phyloP scores from a whole-genome alignment of 768 basidiomycete genomes.

The Hydnomerulius pinastri region DNA sequence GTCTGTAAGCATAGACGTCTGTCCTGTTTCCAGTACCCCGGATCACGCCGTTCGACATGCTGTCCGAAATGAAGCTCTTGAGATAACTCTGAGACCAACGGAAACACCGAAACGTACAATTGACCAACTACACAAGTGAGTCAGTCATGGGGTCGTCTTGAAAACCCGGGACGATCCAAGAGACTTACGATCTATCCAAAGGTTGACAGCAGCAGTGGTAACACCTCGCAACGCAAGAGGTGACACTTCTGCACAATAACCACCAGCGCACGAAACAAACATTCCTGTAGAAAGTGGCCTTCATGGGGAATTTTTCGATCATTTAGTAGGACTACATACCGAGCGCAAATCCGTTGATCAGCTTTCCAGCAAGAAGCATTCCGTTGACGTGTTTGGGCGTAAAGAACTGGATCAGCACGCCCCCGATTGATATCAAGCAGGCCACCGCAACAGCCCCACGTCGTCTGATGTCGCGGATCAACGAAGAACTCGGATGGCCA shows the following conservation, averaged over 20 bases:
- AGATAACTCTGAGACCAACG: neutral
- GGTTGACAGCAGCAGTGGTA: constrained; percentile 25
- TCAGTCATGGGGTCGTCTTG: neutral
- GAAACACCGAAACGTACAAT: constrained; percentile 14
- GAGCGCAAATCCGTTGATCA: constrained; percentile 28
- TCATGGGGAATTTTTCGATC: neutral
- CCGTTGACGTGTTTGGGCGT: constrained; percentile 23
- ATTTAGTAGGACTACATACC: constrained; percentile 7
- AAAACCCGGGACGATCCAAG: neutral
- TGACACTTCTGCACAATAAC: constrained; percentile 31
- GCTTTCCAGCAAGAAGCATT: constrained; percentile 26
- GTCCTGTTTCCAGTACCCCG: constrained; percentile 23
- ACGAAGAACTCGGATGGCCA: neutral
- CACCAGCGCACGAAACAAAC: constrained; percentile 25
- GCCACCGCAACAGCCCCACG: constrained; percentile 25
- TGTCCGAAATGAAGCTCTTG: neutral
- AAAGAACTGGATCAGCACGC: constrained; percentile 26
- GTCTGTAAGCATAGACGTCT: constrained; percentile 24
- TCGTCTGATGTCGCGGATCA: constrained; percentile 12
- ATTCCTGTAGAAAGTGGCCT: constrained; percentile 11
- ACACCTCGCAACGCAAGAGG: constrained; percentile 28
- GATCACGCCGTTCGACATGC: constrained; percentile 28
- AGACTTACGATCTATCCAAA: constrained; percentile 26
- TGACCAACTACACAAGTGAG: constrained; percentile 19
- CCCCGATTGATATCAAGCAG: constrained; percentile 20